phyloP scores from a whole-genome alignment of 129 eudicot genomes.

The Cynara cardunculus region DNA sequence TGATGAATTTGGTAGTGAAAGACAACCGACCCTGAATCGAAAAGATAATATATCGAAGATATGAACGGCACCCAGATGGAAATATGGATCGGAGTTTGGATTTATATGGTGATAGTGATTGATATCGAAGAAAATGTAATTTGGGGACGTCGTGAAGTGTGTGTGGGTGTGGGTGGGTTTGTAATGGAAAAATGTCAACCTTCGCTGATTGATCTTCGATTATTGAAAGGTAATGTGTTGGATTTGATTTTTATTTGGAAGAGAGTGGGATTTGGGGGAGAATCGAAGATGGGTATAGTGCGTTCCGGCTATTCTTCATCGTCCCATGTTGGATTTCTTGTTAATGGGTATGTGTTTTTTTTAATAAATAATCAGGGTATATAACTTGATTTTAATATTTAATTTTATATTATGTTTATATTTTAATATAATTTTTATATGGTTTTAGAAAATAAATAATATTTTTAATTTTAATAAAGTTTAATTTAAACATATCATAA shows the following conservation, averaged over 20 bases:
- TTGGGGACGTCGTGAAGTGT: background rate
- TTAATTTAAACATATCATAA: no score
- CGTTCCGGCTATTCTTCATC: background rate
- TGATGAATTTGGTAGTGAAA: background rate
- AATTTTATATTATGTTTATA: no score
- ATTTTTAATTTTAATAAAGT: no score
- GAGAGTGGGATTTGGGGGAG: constrained; percentile 5
- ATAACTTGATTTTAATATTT: no score
- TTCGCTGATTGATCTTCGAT: background rate
- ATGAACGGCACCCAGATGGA: background rate
- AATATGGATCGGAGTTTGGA: background rate
- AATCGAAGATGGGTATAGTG: constrained; percentile 6
- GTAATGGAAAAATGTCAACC: constrained; percentile 14
- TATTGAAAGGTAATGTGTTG: background rate
- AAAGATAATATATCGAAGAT: background rate
- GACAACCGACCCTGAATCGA: background rate
- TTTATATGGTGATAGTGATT: background rate
- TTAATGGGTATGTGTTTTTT: no score
- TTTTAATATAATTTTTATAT: no score
- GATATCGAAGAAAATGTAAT: background rate
- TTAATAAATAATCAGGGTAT: no score
- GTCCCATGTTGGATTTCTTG: background rate
- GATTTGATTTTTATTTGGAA: background rate
- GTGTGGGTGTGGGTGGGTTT: background rate
- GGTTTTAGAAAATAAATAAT: no score